phyloP scores from a whole-genome alignment of 257 asterid genomes.

The Eucommia ulmoides region DNA sequence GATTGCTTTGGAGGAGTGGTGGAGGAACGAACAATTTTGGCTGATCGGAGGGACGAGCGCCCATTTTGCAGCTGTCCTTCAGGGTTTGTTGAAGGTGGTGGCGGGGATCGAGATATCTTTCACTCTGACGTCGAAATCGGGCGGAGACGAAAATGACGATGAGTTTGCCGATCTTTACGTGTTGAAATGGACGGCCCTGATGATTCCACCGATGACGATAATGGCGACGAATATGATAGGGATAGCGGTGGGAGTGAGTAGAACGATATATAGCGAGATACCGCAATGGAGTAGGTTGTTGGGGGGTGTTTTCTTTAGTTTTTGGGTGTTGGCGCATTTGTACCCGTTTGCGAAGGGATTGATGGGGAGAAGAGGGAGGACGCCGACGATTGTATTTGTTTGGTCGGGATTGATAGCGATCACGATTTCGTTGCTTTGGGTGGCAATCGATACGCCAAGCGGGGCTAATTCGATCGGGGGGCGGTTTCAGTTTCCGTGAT shows the following conservation, averaged over 20 bases:
- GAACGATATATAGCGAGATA: slow-evolving; percentile 52
- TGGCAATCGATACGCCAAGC: slow-evolving; percentile 52
- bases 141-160: slow-evolving; percentile 54
- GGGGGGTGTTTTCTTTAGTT: slow-evolving; percentile 66
- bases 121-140: slow-evolving; percentile 59
- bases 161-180: slow-evolving; percentile 51
- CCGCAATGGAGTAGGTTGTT: slow-evolving; percentile 66
- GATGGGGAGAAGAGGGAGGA: slow-evolving; percentile 63
- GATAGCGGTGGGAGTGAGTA: slow-evolving; percentile 59
- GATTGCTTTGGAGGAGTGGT: slow-evolving; percentile 53
- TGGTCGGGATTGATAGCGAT: slow-evolving; percentile 69
- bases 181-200: slow-evolving; percentile 58
- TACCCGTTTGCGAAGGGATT: slow-evolving; percentile 66
- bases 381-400: slow-evolving; percentile 53
- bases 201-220: slow-evolving; percentile 62
- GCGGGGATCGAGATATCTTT: slow-evolving; percentile 73
- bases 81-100: slow-evolving; percentile 44
- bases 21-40: too few relatives aligned
- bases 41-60: slow-evolving; percentile 83
- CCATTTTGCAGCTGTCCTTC: slow-evolving; percentile 62
- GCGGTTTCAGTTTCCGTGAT: slow-evolving; percentile 57
- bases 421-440: slow-evolving; percentile 63
- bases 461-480: slow-evolving; percentile 58
- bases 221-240: too few relatives aligned
- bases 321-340: slow-evolving; percentile 66